Evolutionary conservation across 2,329 filamentous ascomycete genomes (phyloP).

Genomic region (Calonectria pseudoreteaudii): DNA sequence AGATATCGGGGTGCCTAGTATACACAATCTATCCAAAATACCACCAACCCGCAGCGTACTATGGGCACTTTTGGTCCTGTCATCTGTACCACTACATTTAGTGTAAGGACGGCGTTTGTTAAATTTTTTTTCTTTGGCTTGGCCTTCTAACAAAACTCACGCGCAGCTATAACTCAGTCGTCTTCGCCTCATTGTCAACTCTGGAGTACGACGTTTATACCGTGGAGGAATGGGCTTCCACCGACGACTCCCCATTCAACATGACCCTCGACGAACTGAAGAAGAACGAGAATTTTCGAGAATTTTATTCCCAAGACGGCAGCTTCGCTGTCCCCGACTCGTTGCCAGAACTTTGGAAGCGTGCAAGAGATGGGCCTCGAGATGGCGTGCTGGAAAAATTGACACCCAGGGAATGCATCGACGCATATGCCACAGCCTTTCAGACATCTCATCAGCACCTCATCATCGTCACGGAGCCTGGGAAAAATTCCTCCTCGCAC

Average conservation of each 20-base stretch:
- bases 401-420: not conserved
- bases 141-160: not conserved
- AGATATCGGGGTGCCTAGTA: not conserved
- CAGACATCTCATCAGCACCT: not conserved
- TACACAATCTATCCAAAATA: not conserved
- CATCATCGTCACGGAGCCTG: not conserved
- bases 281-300: not conserved
- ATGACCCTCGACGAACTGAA: not conserved
- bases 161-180: not conserved
- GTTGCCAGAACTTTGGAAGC: not conserved
- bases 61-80: not conserved
- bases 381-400: not conserved
- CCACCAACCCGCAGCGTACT: not conserved
- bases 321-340: not conserved
- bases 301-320: not conserved
- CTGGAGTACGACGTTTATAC: not conserved
- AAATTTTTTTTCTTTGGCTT: no score
- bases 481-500: not conserved
- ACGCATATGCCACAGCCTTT: not conserved
- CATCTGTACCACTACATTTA: not conserved
- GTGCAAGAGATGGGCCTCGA: no score
- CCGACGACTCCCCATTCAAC: not conserved
- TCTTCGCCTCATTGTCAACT: not conserved
- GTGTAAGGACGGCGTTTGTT: no score
- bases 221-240: not conserved